Conservation (phyloP, 495 filamentous ascomycete genomes). For the Staphylotrichum longicolle region DNA sequence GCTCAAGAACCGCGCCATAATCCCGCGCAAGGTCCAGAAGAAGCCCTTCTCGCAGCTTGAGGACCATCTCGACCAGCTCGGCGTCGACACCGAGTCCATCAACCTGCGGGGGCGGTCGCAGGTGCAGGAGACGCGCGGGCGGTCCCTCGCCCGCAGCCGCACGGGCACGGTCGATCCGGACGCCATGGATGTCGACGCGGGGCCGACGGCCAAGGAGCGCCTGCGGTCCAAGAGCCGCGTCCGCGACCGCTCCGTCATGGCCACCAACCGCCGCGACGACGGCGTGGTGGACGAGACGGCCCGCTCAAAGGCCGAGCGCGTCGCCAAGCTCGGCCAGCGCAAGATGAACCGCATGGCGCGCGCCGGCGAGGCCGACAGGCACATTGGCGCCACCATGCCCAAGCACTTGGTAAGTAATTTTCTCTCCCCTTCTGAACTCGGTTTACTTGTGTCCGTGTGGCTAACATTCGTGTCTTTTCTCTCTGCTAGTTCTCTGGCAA, state of each 20-base stretch:
- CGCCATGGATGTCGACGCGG: constrained; percentile 82
- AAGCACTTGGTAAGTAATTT: constrained; percentile 81
- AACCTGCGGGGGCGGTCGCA: constrained; percentile 66
- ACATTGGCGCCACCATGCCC: constrained; percentile 72
- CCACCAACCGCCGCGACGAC: constrained; percentile 77
- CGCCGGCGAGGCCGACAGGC: constrained; percentile 93
- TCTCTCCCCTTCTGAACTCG: not conserved
- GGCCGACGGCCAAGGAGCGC: constrained; percentile 53
- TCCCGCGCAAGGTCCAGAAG: constrained; percentile 76
- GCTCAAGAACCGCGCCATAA: constrained; percentile 91
- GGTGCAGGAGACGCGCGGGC: constrained; percentile 56
- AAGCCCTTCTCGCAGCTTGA: constrained; percentile 80
- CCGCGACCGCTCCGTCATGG: constrained; percentile 57
- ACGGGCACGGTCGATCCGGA: constrained; percentile 57
- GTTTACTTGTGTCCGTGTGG: not conserved
- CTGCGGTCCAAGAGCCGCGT: constrained; percentile 73
- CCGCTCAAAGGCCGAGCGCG: constrained; percentile 75
- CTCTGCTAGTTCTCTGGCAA: constrained; percentile 52
- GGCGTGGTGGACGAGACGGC: constrained; percentile 62
- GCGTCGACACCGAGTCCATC: constrained; percentile 76
- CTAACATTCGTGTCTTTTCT: constrained; percentile 1
- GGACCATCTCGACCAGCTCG: constrained; percentile 74
- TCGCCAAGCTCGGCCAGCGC: constrained; percentile 87
- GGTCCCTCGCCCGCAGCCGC: constrained; percentile 51
- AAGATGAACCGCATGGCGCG: constrained; percentile 98